phyloP scores from a whole-genome alignment of 2,329 filamentous ascomycete species.

The Nigrospora oryzae region DNA sequence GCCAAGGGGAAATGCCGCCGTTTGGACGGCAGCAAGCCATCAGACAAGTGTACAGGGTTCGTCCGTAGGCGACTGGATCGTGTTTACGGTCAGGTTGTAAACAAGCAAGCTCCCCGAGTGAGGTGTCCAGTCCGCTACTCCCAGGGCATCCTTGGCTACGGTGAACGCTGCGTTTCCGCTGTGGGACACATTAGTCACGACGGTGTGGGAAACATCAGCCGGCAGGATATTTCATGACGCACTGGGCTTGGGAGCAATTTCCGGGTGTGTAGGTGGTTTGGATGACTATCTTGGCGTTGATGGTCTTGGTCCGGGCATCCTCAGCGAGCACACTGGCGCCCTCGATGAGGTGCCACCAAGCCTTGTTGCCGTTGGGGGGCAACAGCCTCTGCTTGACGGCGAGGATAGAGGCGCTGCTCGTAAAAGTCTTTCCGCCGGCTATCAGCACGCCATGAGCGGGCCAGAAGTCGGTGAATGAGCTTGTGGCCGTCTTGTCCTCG shows the following conservation, averaged over 20 bases:
- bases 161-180: constrained; percentile 7
- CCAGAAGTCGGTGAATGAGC: constrained; percentile 5
- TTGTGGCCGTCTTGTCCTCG: constrained; percentile 4
- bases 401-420: constrained; percentile 1
- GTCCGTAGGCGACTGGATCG: background rate
- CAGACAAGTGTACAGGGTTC: background rate
- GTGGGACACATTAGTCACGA: background rate
- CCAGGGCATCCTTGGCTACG: constrained; percentile 3
- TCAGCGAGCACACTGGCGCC: constrained; percentile 5
- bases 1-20: too few relatives aligned
- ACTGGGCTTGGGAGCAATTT: constrained; percentile 8
- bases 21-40: too few relatives aligned
- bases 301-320: constrained; percentile 4
- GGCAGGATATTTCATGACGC: background rate
- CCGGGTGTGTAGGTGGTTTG: constrained; percentile 6
- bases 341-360: constrained; percentile 7
- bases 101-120: constrained; percentile 4
- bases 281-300: constrained; percentile 5
- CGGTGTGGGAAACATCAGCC: background rate
- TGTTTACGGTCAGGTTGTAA: constrained; percentile 6
- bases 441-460: constrained; percentile 4
- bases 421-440: background rate
- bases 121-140: constrained; percentile 4
- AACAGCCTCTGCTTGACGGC: constrained; percentile 5
- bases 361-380: constrained; percentile 6